A percentile compares a stretch with the other conserved stretches of the same genome.
Conservation (phyloP, 2,329 filamentous ascomycete genomes). For the Alternaria gaisen region DNA sequence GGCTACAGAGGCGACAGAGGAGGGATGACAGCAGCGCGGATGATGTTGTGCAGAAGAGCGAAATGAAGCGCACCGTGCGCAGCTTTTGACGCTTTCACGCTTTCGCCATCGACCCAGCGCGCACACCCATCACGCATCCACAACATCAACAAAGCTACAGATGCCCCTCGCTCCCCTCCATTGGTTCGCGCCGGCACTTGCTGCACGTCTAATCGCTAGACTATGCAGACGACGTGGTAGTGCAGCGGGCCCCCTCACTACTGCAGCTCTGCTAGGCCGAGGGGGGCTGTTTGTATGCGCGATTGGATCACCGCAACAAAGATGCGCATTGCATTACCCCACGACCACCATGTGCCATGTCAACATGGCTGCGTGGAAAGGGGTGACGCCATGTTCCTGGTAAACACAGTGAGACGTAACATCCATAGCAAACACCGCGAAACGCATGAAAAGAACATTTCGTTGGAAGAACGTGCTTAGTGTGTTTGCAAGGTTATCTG, state of each 20-base stretch:
- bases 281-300: constrained; percentile 25
- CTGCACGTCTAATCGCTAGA: constrained; percentile 21
- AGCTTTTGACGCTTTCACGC: constrained; percentile 15
- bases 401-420: background rate
- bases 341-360: constrained; percentile 5
- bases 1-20: constrained; percentile 27
- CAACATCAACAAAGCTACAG: constrained; percentile 29
- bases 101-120: constrained; percentile 10
- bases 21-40: constrained; percentile 29
- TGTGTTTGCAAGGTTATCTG: background rate
- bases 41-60: constrained; percentile 41
- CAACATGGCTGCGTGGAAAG: background rate
- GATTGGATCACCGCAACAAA: constrained; percentile 24
- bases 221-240: constrained; percentile 23
- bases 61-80: constrained; percentile 21
- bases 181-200: constrained; percentile 20
- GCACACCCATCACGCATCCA: constrained; percentile 8
- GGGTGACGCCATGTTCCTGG: background rate
- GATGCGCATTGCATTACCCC: constrained; percentile 16
- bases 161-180: constrained; percentile 1
- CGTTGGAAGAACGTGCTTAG: background rate
- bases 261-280: constrained; percentile 11
- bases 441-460: background rate
- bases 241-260: constrained; percentile 29
- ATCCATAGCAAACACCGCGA: too few relatives aligned